Evolutionary conservation across 1,284 basidiomycete species (phyloP), one percentile per base, ranked within the genome.

Genomic region (Neotropicomus parvogracilis): DNA sequence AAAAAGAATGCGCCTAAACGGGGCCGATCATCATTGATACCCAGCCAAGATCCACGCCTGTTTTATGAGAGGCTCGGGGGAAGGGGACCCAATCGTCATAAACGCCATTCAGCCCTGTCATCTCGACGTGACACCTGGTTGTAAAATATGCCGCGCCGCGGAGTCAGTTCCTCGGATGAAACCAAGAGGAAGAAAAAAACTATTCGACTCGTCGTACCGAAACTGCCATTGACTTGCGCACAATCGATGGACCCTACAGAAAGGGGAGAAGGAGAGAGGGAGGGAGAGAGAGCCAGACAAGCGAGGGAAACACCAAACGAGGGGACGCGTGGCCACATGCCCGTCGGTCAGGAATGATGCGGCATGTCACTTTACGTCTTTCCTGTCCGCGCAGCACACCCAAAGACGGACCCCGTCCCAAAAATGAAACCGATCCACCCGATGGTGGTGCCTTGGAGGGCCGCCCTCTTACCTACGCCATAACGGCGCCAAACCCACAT

Each of bases 361-460:
- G 40, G 48, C 53, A 38, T 52, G 62, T 45, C 46, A 50, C 28
- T 53, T 62, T 62, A 62, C 60, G 63, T 66, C 52, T 50, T 35
- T 32, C 32, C 35, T 40, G 44, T 50, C 39, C 43, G 46, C 20
- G 40, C 49, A 54, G 50, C 46, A 53, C 39, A 42, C 24, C 24
- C 24, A 24, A 24, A 24, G 24, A 48, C 26, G 42, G 39, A 49
- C 40, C 21, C 28, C 37, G 20, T 42, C 45, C 38, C 19, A 48
- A 54, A n/a, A 59, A 57, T 44, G 46, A 52, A 52, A 53, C 27
- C 29, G 11, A 29, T 48, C 48, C 49, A 32, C 50, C 40, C 29
- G 45, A 51, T 27, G 29, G 49, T 29, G 33, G 34, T 42, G 33
- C 49, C 40, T 45, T 40, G 40, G 16, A 7, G 6, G 11, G 19